Base-by-base conservation (phyloP, 345 rosid species). In the Geranium brycei region DNA sequence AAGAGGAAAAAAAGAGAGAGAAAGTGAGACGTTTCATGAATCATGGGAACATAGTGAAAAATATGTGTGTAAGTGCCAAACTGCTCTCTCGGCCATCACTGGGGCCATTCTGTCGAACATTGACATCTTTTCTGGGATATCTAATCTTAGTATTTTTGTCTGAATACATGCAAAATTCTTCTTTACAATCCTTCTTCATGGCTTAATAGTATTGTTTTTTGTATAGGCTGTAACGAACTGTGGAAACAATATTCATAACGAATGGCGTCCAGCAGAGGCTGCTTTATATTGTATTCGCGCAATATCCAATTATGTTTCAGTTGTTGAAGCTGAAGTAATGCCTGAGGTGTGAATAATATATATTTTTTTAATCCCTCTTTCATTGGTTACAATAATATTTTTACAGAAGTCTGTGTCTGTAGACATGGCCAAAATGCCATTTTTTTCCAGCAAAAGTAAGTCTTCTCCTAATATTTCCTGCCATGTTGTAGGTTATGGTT, bases 181-280 rank as follows among this genome's bases (percentile, higher is more conserved):
- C 41, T 57, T 19, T 15, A 5, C 17, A 6, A 17, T 17, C 60
- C 47, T 57, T 32, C 38, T 57, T 56, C 38, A 19, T 17, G 59
- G 53, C 64, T 53, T 65, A 59, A 31, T 64, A 7, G 35, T 60
- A 7, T 35, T 35, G 41, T 71, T 38, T 19, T 71, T 70, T 66
- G 68, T 31, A 65, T 78, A 93, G 96, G 96, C 91, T 72, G 82
- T 78, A 73, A 78, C 83, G 62, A 80, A 75, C 76, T 81, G 87
- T 80, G 91, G 87, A 74, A 88, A 78, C 75, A 80, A 78, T 31
- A 70, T 62, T 55, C 75, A 69, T 31, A 81, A 68, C 62, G 85
- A 91, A 68, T 91, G 99, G 96, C 95, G 81, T 77, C 91, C 91
- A 2, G 91, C 96, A 66, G 97, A 93, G 85, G 97, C 99, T 82